Conservation (phyloP, 176 grass and related monocot genomes). For the Otatea glauca region DNA sequence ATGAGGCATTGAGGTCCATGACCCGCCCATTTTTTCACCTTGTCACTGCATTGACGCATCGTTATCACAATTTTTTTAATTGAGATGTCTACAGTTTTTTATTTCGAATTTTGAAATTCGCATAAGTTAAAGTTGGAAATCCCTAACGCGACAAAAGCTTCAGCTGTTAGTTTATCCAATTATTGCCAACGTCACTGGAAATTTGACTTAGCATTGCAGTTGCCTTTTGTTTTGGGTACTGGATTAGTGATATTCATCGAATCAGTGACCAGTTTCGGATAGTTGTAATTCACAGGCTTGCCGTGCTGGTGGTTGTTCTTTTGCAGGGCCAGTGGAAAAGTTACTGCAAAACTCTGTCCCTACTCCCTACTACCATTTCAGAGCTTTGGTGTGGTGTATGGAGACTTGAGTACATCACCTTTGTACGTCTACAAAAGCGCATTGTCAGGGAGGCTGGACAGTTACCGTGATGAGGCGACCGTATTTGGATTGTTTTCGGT, state of each 20-base stretch:
- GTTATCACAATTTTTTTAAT: background rate
- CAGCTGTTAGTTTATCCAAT: background rate
- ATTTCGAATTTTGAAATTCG: background rate
- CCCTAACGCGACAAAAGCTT: background rate
- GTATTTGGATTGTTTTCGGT: constrained; percentile 69
- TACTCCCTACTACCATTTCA: constrained; percentile 66
- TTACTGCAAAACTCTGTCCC: constrained; percentile 49
- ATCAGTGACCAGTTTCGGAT: background rate
- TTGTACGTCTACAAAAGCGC: constrained; percentile 63
- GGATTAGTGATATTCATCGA: background rate
- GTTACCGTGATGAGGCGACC: constrained; percentile 51
- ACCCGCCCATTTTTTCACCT: background rate
- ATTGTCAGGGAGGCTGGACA: constrained; percentile 47
- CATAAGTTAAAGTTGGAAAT: background rate
- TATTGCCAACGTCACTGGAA: background rate
- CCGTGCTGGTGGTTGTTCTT: constrained; percentile 6
- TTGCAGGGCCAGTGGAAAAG: constrained; percentile 54
- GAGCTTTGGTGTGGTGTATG: constrained; percentile 80
- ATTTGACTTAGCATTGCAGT: background rate
- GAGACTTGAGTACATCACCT: constrained; percentile 66
- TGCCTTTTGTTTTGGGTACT: background rate
- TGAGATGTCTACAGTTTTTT: background rate
- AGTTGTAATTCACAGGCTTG: background rate
- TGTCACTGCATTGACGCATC: constrained; percentile 16
- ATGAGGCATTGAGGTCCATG: background rate